Conservation (phyloP, 139 green algal genomes). For the Tetradesmus obliquus region DNA sequence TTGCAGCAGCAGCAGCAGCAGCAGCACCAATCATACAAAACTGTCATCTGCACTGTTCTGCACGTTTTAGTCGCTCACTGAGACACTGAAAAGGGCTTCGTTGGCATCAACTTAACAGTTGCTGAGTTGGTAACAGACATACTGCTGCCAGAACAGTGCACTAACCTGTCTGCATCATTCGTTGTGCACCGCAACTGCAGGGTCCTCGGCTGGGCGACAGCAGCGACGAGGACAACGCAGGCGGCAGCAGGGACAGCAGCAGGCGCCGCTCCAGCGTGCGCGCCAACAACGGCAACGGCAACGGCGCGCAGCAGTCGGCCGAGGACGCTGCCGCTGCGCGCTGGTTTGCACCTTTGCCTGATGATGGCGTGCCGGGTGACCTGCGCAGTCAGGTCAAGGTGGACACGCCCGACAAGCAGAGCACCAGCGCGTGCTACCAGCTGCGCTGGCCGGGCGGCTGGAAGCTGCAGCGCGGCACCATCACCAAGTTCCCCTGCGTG, state of each 20-base stretch:
- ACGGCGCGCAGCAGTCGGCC: neutral
- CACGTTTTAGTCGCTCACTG: no score
- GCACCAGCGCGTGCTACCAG: constrained; percentile 57
- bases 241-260: neutral
- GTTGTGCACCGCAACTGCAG: neutral
- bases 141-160: no score
- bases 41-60: neutral
- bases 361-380: constrained; percentile 14
- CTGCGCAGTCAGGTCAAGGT: constrained; percentile 27
- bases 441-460: constrained; percentile 66
- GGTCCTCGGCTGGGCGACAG: constrained; percentile 4
- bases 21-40: neutral
- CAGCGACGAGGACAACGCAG: constrained; percentile 18
- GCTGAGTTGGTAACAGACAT: no score
- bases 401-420: constrained; percentile 45
- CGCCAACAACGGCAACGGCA: neutral
- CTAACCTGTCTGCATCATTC: neutral
- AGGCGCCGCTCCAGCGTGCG: neutral
- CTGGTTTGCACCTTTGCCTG: neutral
- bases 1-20: neutral
- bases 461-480: constrained; percentile 68
- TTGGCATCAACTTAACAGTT: no score
- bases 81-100: no score
- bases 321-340: neutral
- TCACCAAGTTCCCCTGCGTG: constrained; percentile 71